Percentiles rank a stretch among this genome's conserved stretches.
Conservation (phyloP, 129 eudicot genomes). For the Tagetes erecta region DNA sequence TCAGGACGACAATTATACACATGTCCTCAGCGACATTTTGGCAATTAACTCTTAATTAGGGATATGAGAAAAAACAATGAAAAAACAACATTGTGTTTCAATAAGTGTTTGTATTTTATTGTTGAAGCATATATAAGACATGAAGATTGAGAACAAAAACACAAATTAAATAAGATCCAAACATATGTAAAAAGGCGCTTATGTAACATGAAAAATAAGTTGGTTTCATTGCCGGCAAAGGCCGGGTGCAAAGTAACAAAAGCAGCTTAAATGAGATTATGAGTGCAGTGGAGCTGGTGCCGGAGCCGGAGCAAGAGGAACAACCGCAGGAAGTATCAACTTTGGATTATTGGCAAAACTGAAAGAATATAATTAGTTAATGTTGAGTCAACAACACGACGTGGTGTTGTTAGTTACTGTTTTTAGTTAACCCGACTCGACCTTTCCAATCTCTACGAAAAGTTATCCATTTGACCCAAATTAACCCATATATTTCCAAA, state of each 20-base stretch:
- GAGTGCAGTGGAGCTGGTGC: constrained; percentile 45
- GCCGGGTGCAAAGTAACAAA: neutral
- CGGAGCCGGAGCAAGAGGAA: constrained; percentile 46
- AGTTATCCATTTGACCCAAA: neutral
- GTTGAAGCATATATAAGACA: too few relatives aligned
- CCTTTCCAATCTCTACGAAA: neutral
- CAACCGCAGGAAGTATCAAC: constrained; percentile 5
- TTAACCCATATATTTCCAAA: neutral
- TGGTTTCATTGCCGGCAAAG: neutral
- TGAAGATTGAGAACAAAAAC: too few relatives aligned
- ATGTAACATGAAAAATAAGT: neutral
- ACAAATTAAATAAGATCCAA: neutral
- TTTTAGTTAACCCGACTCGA: neutral
- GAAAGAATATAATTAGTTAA: constrained; percentile 20
- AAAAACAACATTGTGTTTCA: too few relatives aligned
- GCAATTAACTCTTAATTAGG: neutral
- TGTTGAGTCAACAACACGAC: neutral
- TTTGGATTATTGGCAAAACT: constrained; percentile 51
- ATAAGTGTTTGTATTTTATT: too few relatives aligned
- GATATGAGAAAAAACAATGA: too few relatives aligned
- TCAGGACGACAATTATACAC: too few relatives aligned
- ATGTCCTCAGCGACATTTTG: too few relatives aligned
- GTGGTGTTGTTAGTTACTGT: neutral
- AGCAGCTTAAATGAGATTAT: constrained; percentile 24
- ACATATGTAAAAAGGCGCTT: neutral